phyloP scores from a whole-genome alignment of 352 stramenopile genomes.

The Globisporangium spiculum region DNA sequence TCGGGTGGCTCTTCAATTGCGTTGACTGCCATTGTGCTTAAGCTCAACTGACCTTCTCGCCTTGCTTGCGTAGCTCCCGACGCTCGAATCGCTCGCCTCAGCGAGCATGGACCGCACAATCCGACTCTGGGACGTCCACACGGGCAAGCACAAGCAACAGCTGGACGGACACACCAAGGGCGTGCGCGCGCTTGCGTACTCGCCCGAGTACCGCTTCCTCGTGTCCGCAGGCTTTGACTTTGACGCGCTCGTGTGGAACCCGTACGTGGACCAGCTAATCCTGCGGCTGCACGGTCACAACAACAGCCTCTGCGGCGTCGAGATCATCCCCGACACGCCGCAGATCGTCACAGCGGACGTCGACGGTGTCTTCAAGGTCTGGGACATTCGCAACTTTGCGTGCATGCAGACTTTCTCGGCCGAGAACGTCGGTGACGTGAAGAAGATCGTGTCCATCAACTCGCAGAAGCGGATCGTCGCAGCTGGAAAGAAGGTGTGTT shows the following conservation, averaged over 20 bases:
- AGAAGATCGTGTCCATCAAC: conserved; percentile 66
- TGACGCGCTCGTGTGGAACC: conserved; percentile 88
- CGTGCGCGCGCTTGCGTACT: conserved; percentile 78
- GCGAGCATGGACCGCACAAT: conserved; percentile 89
- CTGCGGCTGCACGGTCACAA: conserved; percentile 83
- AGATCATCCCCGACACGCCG: conserved; percentile 82
- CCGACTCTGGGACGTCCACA: conserved; percentile 86
- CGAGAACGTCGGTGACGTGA: conserved; percentile 68
- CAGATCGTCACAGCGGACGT: conserved; percentile 87
- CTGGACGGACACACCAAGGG: conserved; percentile 84
- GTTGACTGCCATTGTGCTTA: not conserved
- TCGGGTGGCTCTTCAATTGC: not conserved
- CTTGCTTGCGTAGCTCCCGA: conserved; percentile 42
- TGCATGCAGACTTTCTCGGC: conserved; percentile 88
- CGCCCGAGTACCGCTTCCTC: conserved; percentile 82
- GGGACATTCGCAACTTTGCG: conserved; percentile 89
- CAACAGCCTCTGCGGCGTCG: conserved; percentile 80
- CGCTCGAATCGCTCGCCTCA: conserved; percentile 78
- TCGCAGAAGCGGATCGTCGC: conserved; percentile 77
- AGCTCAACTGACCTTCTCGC: too few relatives aligned
- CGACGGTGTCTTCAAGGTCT: conserved; percentile 85
- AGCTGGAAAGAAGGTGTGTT: conserved; percentile 61
- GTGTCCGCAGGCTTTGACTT: conserved; percentile 88
- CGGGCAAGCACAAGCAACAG: conserved; percentile 81
- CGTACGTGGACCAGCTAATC: conserved; percentile 88